Evolutionary conservation across 192 early-diverging fungal genomes (phyloP), one percentile per base, ranked within the genome.

Genomic region (Glomus cerebriforme): DNA sequence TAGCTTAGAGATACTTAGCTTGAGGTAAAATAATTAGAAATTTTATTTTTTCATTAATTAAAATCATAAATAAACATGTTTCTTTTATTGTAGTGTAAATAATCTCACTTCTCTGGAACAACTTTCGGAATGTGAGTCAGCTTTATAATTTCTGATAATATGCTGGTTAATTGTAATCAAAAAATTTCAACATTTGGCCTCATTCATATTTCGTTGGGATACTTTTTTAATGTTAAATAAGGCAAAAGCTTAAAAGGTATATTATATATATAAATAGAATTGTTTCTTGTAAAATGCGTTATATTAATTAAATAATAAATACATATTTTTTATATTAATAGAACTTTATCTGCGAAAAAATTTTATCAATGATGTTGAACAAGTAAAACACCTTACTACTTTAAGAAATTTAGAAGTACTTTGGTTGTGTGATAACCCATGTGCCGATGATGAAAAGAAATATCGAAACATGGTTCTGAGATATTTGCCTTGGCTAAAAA

Each of bases 391-490:
- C 15, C 63, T 78, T n/a, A 47, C 64, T n/a, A 2, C 64, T 13
- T 27, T 78, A 67, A 39, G 64, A 67, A 67, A 78, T 67, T 67
- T 78, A 62, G 32, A 78, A 34, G 65, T 78, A 31, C 47, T 78
- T 37, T 78, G 76, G 76, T 67, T 78, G 19, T 78, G 76, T 43
- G 76, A 78, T 67, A 78, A 78, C 24, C 76, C 76, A 47, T 78
- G 76, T 29, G 62, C 62, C 12, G 64, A 77, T 19, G 64, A 78
- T 67, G 62, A 78, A 58, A 45, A 34, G 27, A 24, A 78, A 29
- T 78, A 78, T 67, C 35, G 76, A 54, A 67, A 49, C 29, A 31
- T 22, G 29, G 39, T 78, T 9, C 19, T 78, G 10, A 59, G 64
- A 22, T 78, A 78, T 47, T 43, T 78, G 0, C 76, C 76, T 49